phyloP scores from a whole-genome alignment of 768 basidiomycete species.

The Candolleomyces eurysporus region DNA sequence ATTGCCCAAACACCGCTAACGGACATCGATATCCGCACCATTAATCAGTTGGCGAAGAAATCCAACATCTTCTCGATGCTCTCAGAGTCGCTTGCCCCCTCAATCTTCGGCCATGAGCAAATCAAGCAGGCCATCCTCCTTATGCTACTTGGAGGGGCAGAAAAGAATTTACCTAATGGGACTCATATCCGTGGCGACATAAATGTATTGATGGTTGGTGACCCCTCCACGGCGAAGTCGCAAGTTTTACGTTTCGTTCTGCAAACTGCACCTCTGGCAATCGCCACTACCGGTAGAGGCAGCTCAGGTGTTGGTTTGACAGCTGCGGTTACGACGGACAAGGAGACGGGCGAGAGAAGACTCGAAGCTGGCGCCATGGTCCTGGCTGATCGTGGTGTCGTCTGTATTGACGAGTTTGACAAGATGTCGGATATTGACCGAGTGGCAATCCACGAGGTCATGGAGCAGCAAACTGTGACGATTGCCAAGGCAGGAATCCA shows the following conservation, averaged over 20 bases:
- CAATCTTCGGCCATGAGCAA: conserved; percentile 94
- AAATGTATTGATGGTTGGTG: conserved; percentile 99
- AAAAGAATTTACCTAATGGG: conserved; percentile 96
- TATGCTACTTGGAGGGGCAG: conserved; percentile 91
- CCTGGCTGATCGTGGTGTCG: conserved; percentile 95
- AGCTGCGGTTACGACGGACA: conserved; percentile 97
- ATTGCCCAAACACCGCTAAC: conserved; percentile 92
- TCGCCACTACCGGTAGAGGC: conserved; percentile 96
- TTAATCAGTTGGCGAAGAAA: conserved; percentile 90
- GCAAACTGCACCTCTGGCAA: conserved; percentile 93
- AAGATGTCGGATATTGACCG: conserved; percentile 99
- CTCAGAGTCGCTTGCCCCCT: conserved; percentile 93
- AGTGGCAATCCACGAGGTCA: conserved; percentile 99
- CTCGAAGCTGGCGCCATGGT: conserved; percentile 99
- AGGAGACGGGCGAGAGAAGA: conserved; percentile 94
- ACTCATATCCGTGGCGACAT: conserved; percentile 99
- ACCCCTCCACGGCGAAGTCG: conserved; percentile 97
- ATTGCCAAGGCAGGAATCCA: conserved; percentile 99
- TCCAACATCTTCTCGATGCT: conserved; percentile 85
- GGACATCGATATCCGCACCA: conserved; percentile 91
- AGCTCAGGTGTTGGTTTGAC: conserved; percentile 99
- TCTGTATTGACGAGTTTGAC: conserved; percentile 99
- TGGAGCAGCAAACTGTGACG: conserved; percentile 99
- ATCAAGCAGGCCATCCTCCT: conserved; percentile 95
- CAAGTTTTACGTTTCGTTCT: conserved; percentile 96